Base-by-base conservation (phyloP, 192 early-diverging fungal genomes). In the Chytriomyces sp. region DNA sequence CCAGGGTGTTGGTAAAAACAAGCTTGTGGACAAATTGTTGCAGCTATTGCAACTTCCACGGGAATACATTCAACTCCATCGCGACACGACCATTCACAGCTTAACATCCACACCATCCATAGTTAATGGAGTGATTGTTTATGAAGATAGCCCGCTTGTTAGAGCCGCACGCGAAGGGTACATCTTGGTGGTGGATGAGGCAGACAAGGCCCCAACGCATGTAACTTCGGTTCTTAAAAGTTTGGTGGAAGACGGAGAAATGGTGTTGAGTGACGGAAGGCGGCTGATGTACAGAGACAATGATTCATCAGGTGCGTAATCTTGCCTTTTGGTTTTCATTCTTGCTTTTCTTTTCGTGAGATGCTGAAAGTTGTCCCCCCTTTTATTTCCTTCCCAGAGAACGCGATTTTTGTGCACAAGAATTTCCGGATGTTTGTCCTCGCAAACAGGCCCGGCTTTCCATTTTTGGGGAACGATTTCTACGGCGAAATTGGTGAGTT, bases 361-460 rank as follows among this genome's bases (percentile, higher is more conserved):
- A 45, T 45, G 44, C 35, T 45, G 16, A 13, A 45, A 35, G 28
- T 67, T 18, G 35, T 63, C 11, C 20, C 35, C 23, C 13, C 1
- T 18, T 13, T 20, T 3, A 7, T 35, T n/a, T 26, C 20, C 2
- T 9, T 3, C 28, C 6, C 61, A 77, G 66, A 64, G 6, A 62
- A 64, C 18, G 47, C 50, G 18, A 78, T 85, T 48, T 18, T 72
- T 13, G 69, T 83, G 7, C 84, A 85, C 69, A 81, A 81, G n/a
- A 78, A 92, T 59, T 94, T 94, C 85, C 86, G 92, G 35, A 93
- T 94, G 90, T 89, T 94, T 74, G 92, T 94, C 24, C 80, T 94
- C 13, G 93, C 93, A 35, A 94, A 94, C 74, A 86, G 93, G 20
- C 93, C 93, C 16, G 93, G 93, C 5, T 90, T 89, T 78, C 90